phyloP scores from a whole-genome alignment of 139 green algal genomes.

The Chlamydomonas eustigma region DNA sequence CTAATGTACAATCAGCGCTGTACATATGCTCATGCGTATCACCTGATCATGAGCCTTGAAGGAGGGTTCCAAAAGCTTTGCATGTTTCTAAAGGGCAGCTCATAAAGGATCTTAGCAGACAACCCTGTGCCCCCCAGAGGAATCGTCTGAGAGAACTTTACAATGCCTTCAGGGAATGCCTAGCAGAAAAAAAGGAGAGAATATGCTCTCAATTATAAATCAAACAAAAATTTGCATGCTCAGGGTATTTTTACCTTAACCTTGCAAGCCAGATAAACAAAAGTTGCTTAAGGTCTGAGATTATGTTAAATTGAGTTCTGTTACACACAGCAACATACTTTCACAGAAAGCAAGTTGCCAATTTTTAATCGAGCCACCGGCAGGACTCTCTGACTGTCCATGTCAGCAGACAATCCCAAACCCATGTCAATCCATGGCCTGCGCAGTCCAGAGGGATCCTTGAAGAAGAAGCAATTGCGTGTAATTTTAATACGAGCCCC shows the following conservation, averaged over 20 bases:
- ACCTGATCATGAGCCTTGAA: conserved; percentile 56
- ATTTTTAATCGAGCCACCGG: conserved; percentile 48
- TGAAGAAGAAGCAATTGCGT: conserved; percentile 39
- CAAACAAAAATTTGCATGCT: too few relatives aligned
- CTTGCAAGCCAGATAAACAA: too few relatives aligned
- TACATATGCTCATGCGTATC: not conserved
- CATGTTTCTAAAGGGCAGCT: conserved; percentile 40
- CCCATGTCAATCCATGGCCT: conserved; percentile 20
- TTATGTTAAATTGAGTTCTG: not conserved
- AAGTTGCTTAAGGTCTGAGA: too few relatives aligned
- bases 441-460: not conserved
- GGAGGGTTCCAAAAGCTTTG: conserved; percentile 42
- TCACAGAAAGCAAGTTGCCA: conserved; percentile 24
- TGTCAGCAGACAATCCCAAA: conserved; percentile 19
- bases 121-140: conserved; percentile 40
- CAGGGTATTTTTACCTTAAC: too few relatives aligned
- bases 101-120: conserved; percentile 49
- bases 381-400: conserved; percentile 19
- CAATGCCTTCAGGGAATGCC: conserved; percentile 28
- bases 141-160: conserved; percentile 46
- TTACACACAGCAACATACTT: not conserved
- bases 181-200: conserved; percentile 6
- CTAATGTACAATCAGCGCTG: not conserved
- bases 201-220: too few relatives aligned
- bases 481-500: conserved; percentile 60